These are phyloP conservation scores for Venturia asperata DNA, from an alignment of 2,329 filamentous ascomycete species.

Conservation along the genomic window DNA sequence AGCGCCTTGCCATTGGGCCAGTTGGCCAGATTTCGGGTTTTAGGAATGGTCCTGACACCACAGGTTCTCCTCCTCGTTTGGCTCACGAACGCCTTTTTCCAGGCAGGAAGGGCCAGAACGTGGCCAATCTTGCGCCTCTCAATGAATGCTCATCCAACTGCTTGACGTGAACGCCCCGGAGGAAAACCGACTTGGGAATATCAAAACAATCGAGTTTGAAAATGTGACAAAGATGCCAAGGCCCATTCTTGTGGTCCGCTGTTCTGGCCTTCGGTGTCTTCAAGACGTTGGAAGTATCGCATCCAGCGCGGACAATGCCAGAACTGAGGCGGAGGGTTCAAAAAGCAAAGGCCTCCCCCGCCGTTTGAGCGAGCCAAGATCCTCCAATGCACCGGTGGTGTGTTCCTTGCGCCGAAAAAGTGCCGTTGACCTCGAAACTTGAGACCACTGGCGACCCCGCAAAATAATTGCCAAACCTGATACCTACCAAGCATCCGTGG, in stretches of 20 bases:
- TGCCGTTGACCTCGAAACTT: not conserved
- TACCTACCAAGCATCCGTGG: not conserved
- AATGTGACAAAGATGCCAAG: not conserved
- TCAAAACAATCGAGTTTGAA: not conserved
- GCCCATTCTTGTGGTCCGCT: too few species aligned
- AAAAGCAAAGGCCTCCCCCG: not conserved
- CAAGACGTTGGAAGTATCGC: not conserved
- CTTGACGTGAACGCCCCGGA: not conserved
- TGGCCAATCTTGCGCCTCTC: not conserved
- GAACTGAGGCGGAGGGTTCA: not conserved
- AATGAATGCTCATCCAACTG: not conserved
- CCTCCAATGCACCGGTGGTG: not conserved
- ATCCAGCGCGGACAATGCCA: not conserved
- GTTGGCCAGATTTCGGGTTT: not conserved
- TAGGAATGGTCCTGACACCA: too few species aligned
- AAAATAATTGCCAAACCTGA: not conserved
- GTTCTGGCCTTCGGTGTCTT: too few species aligned
- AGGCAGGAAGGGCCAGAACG: too few species aligned
- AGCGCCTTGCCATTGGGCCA: constrained; percentile 54
- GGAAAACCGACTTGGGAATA: not conserved
- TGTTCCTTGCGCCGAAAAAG: not conserved
- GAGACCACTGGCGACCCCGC: not conserved
- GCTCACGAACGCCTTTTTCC: too few species aligned
- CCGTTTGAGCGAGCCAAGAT: not conserved
- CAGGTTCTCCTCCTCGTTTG: too few species aligned